Evolutionary conservation across 2,329 filamentous ascomycete species (phyloP).

Genomic region (Neofusicoccum parvum): DNA sequence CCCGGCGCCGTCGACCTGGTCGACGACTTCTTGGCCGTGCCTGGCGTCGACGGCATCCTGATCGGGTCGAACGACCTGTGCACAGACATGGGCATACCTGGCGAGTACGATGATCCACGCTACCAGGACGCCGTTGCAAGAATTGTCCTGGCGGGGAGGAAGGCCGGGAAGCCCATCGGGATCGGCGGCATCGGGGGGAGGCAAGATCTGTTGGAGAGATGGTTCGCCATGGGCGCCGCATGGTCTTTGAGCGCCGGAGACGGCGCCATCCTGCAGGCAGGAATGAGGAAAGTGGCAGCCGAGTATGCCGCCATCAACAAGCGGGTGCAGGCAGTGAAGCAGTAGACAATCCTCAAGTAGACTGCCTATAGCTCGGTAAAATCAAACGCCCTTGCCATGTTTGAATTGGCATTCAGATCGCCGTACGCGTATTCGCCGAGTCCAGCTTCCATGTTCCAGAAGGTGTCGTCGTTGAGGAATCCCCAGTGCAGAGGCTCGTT

Average conservation of each 20-base stretch:
- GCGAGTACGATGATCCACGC: slow-evolving; percentile 41
- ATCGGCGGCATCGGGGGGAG: slow-evolving; percentile 45
- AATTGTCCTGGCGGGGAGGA: slow-evolving; percentile 42
- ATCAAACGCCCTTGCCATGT: background rate
- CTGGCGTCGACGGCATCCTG: slow-evolving; percentile 48
- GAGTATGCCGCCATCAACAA: slow-evolving; percentile 20
- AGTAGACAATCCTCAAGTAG: background rate
- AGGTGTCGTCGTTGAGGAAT: slow-evolving; percentile 25
- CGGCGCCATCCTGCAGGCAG: slow-evolving; percentile 39
- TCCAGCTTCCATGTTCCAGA: slow-evolving; percentile 33
- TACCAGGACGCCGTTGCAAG: slow-evolving; percentile 31
- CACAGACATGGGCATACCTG: slow-evolving; percentile 48
- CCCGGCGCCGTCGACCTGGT: slow-evolving; percentile 41
- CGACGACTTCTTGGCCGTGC: slow-evolving; percentile 45
- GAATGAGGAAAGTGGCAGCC: slow-evolving; percentile 38
- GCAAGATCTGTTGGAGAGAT: slow-evolving; percentile 47
- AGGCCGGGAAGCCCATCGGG: slow-evolving; percentile 44
- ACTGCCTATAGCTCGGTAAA: background rate
- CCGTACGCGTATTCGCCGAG: slow-evolving; percentile 39
- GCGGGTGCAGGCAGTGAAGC: background rate
- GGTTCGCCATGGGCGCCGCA: slow-evolving; percentile 41
- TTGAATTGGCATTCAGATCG: background rate
- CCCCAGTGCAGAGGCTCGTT: slow-evolving; percentile 1
- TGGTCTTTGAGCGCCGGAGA: slow-evolving; percentile 44
- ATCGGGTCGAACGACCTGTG: slow-evolving; percentile 50